phyloP scores from a whole-genome alignment of 192 early-diverging fungal genomes.

The Endogone sp. region DNA sequence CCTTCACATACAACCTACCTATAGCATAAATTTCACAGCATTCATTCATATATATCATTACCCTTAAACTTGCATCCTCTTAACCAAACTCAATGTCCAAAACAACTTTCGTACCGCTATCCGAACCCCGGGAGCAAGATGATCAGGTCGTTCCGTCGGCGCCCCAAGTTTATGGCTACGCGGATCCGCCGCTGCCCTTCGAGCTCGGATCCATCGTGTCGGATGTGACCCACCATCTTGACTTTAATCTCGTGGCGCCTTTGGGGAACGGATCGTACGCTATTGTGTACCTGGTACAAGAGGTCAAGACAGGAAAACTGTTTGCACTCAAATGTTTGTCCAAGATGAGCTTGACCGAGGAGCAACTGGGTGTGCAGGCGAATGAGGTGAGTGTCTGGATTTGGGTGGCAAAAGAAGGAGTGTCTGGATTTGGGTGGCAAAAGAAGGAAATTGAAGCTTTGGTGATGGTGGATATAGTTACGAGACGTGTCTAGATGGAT shows the following conservation, averaged over 20 bases:
- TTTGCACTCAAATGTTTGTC: slow-evolving; percentile 74
- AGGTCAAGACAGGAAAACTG: slow-evolving; percentile 45
- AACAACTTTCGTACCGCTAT: too few relatives aligned
- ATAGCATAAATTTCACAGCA: too few relatives aligned
- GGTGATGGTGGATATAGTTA: too few relatives aligned
- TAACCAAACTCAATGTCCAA: too few relatives aligned
- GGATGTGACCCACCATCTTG: slow-evolving; percentile 28
- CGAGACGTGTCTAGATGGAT: too few relatives aligned
- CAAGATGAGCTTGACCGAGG: slow-evolving; percentile 56
- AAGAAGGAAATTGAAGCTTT: too few relatives aligned
- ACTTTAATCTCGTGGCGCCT: slow-evolving; percentile 37
- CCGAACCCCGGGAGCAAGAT: too few relatives aligned
- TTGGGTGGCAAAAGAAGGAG: background rate
- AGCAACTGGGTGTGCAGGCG: slow-evolving; percentile 63
- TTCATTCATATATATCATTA: too few relatives aligned
- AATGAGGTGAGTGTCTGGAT: slow-evolving; percentile 54
- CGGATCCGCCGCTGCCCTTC: slow-evolving; percentile 33
- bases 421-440: background rate
- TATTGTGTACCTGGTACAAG: slow-evolving; percentile 68
- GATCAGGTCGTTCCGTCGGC: too few relatives aligned
- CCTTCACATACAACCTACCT: too few relatives aligned
- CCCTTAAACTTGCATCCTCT: too few relatives aligned
- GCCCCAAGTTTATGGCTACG: too few relatives aligned
- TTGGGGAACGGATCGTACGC: slow-evolving; percentile 74
- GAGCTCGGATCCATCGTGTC: slow-evolving; percentile 36